Evolutionary conservation across 805 yeast genomes (phyloP).

Genomic region (Ogataea henricii): DNA sequence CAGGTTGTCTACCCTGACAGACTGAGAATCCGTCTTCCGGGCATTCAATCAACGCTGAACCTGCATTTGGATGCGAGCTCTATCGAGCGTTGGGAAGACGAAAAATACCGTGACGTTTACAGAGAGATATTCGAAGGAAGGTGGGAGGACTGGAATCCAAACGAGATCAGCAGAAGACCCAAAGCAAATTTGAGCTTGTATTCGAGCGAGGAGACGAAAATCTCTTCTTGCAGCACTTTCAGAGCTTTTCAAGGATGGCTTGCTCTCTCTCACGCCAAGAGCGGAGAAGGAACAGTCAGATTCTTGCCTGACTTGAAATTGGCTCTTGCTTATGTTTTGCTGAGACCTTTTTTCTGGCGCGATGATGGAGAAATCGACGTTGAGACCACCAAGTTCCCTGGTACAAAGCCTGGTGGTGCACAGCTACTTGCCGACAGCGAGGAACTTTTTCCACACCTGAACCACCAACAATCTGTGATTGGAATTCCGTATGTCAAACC

Average conservation of each 20-base stretch:
- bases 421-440: constrained; percentile 32
- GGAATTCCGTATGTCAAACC: constrained; percentile 41
- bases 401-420: constrained; percentile 40
- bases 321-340: constrained; percentile 42
- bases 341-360: constrained; percentile 42
- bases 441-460: constrained; percentile 38
- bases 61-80: constrained; percentile 47
- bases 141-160: constrained; percentile 48
- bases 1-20: constrained; percentile 46
- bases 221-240: constrained; percentile 23
- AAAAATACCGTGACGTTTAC: constrained; percentile 39
- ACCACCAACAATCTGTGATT: constrained; percentile 33
- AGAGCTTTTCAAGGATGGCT: constrained; percentile 50
- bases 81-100: constrained; percentile 49
- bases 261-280: constrained; percentile 38
- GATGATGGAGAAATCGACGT: constrained; percentile 33
- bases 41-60: constrained; percentile 36
- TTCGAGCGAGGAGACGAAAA: constrained; percentile 15
- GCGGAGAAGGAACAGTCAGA: constrained; percentile 42
- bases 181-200: constrained; percentile 38
- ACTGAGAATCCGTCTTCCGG: constrained; percentile 43
- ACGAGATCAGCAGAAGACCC: constrained; percentile 37
- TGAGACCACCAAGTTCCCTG: constrained; percentile 39
- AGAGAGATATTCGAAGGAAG: constrained; percentile 38
- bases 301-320: constrained; percentile 40